Evolutionary conservation across 441 rosid species (phyloP), one percentile per base, ranked within the genome.

Genomic region (Brassica balearica): DNA sequence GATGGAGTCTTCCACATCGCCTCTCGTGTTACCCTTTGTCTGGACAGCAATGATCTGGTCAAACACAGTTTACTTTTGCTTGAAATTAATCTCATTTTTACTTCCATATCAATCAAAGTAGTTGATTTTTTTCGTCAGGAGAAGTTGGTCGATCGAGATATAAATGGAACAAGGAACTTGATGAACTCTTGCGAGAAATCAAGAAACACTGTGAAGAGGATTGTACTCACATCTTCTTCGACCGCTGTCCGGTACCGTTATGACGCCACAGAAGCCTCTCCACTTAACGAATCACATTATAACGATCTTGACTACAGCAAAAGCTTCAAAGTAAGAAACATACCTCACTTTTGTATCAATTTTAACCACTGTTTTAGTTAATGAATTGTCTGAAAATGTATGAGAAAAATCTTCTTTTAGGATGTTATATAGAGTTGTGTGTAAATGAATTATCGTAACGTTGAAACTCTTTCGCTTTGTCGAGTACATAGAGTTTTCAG

Each of bases 1-100:
- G 89, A 88, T 77, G 97, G 98, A 10, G 97, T 94, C 60, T 94
- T 92, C 79, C 97, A 91, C 81, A 82, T 92, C 1, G 97, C 98
- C 14, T 88, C 97, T 1, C 94, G 95, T 8, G 55, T 20, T 25
- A 5, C 66, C 25, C 36, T 27, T 12, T 6, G 38, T 62, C 5
- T 1, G 2, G 10, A 27, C 2, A 0, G 2, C 38, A 27, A 62
- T 1, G 5, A 62, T 27, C 5, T 62, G 66, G 66, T 62, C 19
- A 62, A 6, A 61, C 10, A 6, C 65, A 61, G 5, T 23, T 11
- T n/a, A 25, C 3, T 5, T 23, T 10, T 23, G 7, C 1, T 2
- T 2, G 2, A 41, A 59, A 9, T 19, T 22, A 22, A 4, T 23
- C 32, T 58, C n/a, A 15, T 59, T 11, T 59, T 10, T 10, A 5